Conservation (phyloP, 2,329 filamentous ascomycete species). For the Biscogniauxia mediterranea region DNA sequence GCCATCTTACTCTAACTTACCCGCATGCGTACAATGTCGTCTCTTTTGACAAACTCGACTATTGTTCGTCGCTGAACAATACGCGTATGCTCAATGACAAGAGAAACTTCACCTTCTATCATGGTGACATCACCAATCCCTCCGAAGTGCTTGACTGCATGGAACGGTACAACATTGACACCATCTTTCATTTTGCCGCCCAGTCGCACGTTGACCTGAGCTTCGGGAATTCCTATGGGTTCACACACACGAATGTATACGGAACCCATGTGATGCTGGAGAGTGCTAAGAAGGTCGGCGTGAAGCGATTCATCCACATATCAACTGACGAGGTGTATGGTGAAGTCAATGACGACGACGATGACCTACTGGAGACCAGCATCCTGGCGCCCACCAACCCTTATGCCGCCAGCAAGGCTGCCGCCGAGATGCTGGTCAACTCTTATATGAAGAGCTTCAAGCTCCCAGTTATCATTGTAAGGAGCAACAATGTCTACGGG, state of each 20-base stretch:
- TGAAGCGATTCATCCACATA: constrained; percentile 76
- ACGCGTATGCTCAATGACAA: constrained; percentile 65
- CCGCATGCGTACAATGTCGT: constrained; percentile 73
- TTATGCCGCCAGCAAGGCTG: constrained; percentile 77
- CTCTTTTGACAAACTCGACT: constrained; percentile 83
- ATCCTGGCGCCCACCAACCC: constrained; percentile 78
- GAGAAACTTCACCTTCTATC: constrained; percentile 75
- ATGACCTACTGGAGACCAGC: constrained; percentile 70
- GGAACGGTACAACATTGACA: constrained; percentile 70
- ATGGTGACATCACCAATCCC: constrained; percentile 74
- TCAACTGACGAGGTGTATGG: constrained; percentile 86
- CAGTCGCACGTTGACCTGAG: constrained; percentile 81
- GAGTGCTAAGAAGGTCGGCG: constrained; percentile 67
- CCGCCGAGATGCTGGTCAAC: constrained; percentile 81
- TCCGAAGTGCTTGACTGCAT: constrained; percentile 69
- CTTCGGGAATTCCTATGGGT: constrained; percentile 79
- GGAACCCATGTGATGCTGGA: constrained; percentile 82
- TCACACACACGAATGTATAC: constrained; percentile 79
- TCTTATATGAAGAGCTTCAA: constrained; percentile 85
- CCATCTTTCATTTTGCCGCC: constrained; percentile 82
- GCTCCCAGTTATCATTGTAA: constrained; percentile 74
- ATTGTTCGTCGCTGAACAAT: constrained; percentile 79
- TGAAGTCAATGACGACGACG: constrained; percentile 69
- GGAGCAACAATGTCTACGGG: constrained; percentile 83
- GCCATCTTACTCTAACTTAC: constrained; percentile 74